Evolutionary conservation across 768 basidiomycete species (phyloP).

Genomic region (Pholiota microspora): DNA sequence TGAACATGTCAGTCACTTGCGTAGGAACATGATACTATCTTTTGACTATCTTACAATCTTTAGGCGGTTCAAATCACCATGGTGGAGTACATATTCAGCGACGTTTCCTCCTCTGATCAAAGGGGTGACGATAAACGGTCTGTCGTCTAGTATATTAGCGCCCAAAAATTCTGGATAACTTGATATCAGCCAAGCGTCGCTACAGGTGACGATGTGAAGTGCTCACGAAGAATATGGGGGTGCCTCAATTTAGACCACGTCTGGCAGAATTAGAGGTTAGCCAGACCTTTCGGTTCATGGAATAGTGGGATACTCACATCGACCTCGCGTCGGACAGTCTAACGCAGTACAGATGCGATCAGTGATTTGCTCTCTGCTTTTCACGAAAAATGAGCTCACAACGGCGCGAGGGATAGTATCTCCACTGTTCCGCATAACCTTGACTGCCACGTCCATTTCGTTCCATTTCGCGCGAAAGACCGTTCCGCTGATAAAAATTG

Average conservation of each 20-base stretch:
- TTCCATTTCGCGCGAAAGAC: slow-evolving; percentile 23
- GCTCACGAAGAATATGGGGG: slow-evolving; percentile 22
- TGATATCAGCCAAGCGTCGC: background rate
- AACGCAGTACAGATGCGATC: background rate
- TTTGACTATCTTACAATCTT: slow-evolving; percentile 22
- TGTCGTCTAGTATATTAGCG: slow-evolving; percentile 23
- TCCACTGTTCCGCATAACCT: slow-evolving; percentile 17
- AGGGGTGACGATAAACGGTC: slow-evolving; percentile 26
- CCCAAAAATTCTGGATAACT: slow-evolving; percentile 24
- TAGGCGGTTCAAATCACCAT: slow-evolving; percentile 19
- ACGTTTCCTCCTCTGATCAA: slow-evolving; percentile 22
- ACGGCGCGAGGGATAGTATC: slow-evolving; percentile 11
- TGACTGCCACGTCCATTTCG: slow-evolving; percentile 21
- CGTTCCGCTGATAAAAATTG: slow-evolving; percentile 12
- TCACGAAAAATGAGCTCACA: slow-evolving; percentile 6
- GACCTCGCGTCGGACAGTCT: slow-evolving; percentile 8
- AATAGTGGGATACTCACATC: background rate
- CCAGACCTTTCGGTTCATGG: background rate
- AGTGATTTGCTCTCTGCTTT: background rate
- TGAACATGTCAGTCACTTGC: too few relatives aligned
- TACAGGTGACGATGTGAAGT: background rate
- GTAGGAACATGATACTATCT: too few relatives aligned
- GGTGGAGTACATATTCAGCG: slow-evolving; percentile 11
- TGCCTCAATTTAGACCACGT: slow-evolving; percentile 20
- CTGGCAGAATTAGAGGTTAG: slow-evolving; percentile 5